These are phyloP conservation scores for Fusarium caatingaense DNA, from an alignment of 2,329 filamentous ascomycete species.

Conservation along the genomic window DNA sequence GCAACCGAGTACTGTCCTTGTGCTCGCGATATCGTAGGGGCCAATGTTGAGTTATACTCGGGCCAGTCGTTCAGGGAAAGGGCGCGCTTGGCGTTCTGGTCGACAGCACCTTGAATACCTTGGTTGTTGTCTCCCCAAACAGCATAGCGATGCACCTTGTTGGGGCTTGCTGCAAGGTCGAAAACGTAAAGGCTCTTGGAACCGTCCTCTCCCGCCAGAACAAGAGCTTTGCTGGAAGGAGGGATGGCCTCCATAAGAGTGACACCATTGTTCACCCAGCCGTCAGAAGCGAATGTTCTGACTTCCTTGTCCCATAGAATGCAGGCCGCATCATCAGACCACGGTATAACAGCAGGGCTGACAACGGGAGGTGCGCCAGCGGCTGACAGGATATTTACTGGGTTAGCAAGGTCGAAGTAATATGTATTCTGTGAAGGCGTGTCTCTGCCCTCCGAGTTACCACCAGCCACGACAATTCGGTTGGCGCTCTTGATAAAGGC, in stretches of 20 bases:
- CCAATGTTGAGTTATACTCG: slow-evolving; percentile 79
- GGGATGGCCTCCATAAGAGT: slow-evolving; percentile 69
- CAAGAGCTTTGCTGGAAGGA: slow-evolving; percentile 66
- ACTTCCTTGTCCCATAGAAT: slow-evolving; percentile 76
- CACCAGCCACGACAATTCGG: slow-evolving; percentile 83
- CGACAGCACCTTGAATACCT: slow-evolving; percentile 59
- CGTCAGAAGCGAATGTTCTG: slow-evolving; percentile 73
- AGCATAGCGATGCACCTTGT: slow-evolving; percentile 76
- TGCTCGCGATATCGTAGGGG: slow-evolving; percentile 70
- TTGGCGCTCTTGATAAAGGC: slow-evolving; percentile 77
- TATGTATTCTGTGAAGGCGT: slow-evolving; percentile 79
- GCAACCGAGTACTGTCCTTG: slow-evolving; percentile 74
- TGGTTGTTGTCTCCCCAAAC: slow-evolving; percentile 71
- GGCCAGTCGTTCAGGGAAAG: slow-evolving; percentile 77
- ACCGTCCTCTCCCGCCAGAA: slow-evolving; percentile 78
- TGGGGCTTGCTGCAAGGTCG: slow-evolving; percentile 79
- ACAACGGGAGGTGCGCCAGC: slow-evolving; percentile 69
- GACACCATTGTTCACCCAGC: slow-evolving; percentile 73
- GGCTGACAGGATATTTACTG: slow-evolving; percentile 71
- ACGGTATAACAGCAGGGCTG: slow-evolving; percentile 78
- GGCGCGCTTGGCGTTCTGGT: slow-evolving; percentile 53
- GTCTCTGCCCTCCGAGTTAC: slow-evolving; percentile 70
- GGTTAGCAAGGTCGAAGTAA: slow-evolving; percentile 72
- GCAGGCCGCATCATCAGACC: slow-evolving; percentile 76
- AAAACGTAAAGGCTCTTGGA: slow-evolving; percentile 85